Evolutionary conservation across 192 early-diverging fungal genomes (phyloP).

Genomic region (Coemansia brasiliensis): DNA sequence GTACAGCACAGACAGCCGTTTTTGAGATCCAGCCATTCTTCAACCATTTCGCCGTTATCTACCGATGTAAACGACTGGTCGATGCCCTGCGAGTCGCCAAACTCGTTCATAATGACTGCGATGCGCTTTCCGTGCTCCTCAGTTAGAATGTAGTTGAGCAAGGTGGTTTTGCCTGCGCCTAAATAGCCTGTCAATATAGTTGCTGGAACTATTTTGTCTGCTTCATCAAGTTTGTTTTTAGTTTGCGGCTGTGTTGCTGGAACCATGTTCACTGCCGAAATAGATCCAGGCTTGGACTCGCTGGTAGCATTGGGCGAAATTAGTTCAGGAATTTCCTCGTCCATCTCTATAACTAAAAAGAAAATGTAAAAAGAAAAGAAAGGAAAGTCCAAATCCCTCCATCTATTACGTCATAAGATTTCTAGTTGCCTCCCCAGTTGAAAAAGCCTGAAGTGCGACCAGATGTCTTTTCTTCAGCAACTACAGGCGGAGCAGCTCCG

Average conservation of each 20-base stretch:
- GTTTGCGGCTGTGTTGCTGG: not conserved
- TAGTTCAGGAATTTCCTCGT: conserved; percentile 47
- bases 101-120: conserved; percentile 98
- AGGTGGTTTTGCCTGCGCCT: conserved; percentile 89
- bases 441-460: conserved; percentile 37
- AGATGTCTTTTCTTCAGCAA: conserved; percentile 29
- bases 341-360: conserved; percentile 20
- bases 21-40: conserved; percentile 96
- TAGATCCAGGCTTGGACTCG: not conserved
- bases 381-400: conserved; percentile 5
- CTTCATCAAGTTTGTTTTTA: not conserved
- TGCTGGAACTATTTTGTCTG: conserved; percentile 45
- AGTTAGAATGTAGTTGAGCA: conserved; percentile 82
- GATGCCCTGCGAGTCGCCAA: conserved; percentile 94
- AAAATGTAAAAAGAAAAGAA: not conserved
- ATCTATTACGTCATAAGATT: not conserved
- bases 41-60: conserved; percentile 75
- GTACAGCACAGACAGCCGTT: conserved; percentile 99
- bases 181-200: conserved; percentile 68
- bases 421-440: conserved; percentile 24
- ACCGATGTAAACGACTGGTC: conserved; percentile 87
- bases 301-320: not conserved
- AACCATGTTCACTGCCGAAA: not conserved
- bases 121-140: conserved; percentile 91
- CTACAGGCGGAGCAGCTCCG: conserved; percentile 18